These are phyloP conservation scores for Chaetomium globosum DNA, from an alignment of 2,329 filamentous ascomycete genomes.

Conservation along the genomic window DNA sequence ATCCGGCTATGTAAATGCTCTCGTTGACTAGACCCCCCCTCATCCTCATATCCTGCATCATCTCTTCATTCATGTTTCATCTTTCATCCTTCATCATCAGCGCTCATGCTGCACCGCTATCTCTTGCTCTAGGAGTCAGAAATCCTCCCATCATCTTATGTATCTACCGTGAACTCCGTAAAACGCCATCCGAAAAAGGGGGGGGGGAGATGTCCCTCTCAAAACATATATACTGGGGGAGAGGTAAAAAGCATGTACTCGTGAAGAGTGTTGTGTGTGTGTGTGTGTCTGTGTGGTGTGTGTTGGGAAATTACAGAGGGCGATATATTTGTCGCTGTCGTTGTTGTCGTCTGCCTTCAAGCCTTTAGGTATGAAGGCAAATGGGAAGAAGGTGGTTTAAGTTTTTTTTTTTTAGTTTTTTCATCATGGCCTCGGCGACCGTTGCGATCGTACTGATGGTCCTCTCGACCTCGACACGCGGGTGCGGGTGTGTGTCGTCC, in stretches of 20 bases:
- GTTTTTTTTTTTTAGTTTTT: background rate
- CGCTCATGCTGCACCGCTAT: background rate
- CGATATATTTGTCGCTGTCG: background rate
- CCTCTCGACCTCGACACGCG: slow-evolving; percentile 39
- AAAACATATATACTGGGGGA: slow-evolving; percentile 16
- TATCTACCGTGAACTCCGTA: slow-evolving; percentile 16
- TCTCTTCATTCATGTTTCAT: slow-evolving; percentile 11
- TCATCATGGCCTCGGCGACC: slow-evolving; percentile 28
- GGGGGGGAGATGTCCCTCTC: background rate
- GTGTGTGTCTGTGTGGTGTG: background rate
- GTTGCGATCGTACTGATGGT: slow-evolving; percentile 31
- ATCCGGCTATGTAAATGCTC: slow-evolving; percentile 15
- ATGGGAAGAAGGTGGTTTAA: too few relatives aligned
- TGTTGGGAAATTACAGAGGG: slow-evolving; percentile 11
- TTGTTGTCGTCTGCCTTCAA: background rate
- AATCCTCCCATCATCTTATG: background rate
- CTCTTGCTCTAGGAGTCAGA: slow-evolving; percentile 1
- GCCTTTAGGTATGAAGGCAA: background rate
- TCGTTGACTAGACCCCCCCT: slow-evolving; percentile 1
- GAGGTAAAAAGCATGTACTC: slow-evolving; percentile 12
- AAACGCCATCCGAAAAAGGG: slow-evolving; percentile 17
- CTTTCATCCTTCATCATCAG: slow-evolving; percentile 2
- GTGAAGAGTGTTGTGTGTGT: background rate
- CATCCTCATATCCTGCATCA: slow-evolving; percentile 16
- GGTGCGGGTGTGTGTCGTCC: slow-evolving; percentile 36